Conservation (phyloP, 1,284 basidiomycete genomes). For the Rhizoctonia solani region DNA sequence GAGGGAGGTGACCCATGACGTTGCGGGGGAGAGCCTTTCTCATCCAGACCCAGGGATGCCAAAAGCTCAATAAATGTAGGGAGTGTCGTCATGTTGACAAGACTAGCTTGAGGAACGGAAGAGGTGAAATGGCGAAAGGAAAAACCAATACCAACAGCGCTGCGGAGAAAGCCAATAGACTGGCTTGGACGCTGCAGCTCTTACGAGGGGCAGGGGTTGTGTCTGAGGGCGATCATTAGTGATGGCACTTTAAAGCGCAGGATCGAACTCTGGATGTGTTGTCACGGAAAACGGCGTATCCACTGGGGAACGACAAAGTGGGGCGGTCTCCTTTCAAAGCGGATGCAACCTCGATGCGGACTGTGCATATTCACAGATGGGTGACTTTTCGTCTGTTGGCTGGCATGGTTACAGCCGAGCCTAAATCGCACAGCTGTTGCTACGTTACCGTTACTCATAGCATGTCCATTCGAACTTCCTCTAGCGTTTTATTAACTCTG, state of each 20-base stretch:
- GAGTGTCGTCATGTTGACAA: conserved; percentile 35
- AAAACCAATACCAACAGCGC: conserved; percentile 21
- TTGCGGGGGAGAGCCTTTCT: conserved; percentile 3
- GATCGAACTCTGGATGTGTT: conserved; percentile 27
- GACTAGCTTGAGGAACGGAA: conserved; percentile 9
- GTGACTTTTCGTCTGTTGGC: conserved; percentile 15
- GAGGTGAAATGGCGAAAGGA: conserved; percentile 1
- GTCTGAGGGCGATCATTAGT: conserved; percentile 6
- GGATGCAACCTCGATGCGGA: conserved; percentile 32
- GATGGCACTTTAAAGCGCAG: conserved; percentile 34
- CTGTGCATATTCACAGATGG: neutral
- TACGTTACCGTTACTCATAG: conserved; percentile 21
- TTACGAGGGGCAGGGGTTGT: conserved; percentile 31
- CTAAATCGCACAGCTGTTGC: conserved; percentile 30
- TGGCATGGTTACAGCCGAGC: conserved; percentile 34
- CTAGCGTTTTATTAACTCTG: neutral
- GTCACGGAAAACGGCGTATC: conserved; percentile 34
- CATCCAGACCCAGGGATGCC: conserved; percentile 33
- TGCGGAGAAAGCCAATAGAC: conserved; percentile 20
- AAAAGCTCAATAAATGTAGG: conserved; percentile 36
- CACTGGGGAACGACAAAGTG: conserved; percentile 34
- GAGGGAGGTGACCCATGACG: conserved; percentile 15
- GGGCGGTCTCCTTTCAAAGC: conserved; percentile 34
- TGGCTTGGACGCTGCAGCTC: conserved; percentile 12
- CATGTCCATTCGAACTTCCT: neutral